A percentile compares a stretch with the other conserved stretches of the same genome.
phyloP scores from a whole-genome alignment of 2,329 filamentous ascomycete genomes.

The Neoarthrinium moseri region DNA sequence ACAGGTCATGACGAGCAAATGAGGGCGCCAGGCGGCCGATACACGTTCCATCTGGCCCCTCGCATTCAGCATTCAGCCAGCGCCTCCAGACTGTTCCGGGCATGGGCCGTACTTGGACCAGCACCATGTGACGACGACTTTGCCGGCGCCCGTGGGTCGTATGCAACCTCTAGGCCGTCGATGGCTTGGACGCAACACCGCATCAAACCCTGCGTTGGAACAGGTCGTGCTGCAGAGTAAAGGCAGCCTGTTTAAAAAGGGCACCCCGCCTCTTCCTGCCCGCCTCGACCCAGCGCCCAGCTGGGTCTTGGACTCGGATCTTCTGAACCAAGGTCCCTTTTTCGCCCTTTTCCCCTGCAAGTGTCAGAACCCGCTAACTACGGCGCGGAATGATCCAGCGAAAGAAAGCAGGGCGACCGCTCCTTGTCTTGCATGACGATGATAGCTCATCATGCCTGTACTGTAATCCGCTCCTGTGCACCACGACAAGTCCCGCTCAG shows the following conservation, averaged over 20 bases:
- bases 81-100: background rate
- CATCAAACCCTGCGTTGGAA: conserved; percentile 3
- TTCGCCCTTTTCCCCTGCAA: background rate
- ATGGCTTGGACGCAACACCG: background rate
- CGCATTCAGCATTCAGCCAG: background rate
- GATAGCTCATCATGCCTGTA: too few species aligned
- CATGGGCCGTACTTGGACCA: background rate
- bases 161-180: background rate
- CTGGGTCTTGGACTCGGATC: background rate
- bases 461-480: too few species aligned
- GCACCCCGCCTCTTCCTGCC: background rate
- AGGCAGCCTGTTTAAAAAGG: background rate
- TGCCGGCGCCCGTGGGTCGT: background rate
- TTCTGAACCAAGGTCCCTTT: background rate
- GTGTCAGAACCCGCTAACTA: background rate
- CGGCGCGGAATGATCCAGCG: too few species aligned
- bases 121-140: too few species aligned
- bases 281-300: background rate
- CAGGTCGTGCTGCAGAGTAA: background rate
- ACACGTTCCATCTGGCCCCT: background rate
- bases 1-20: background rate
- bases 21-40: background rate
- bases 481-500: too few species aligned
- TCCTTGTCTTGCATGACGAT: background rate
- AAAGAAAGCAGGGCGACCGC: background rate